Evolutionary conservation across 2,329 filamentous ascomycete species (phyloP).

Genomic region (Scedosporium boydii): DNA sequence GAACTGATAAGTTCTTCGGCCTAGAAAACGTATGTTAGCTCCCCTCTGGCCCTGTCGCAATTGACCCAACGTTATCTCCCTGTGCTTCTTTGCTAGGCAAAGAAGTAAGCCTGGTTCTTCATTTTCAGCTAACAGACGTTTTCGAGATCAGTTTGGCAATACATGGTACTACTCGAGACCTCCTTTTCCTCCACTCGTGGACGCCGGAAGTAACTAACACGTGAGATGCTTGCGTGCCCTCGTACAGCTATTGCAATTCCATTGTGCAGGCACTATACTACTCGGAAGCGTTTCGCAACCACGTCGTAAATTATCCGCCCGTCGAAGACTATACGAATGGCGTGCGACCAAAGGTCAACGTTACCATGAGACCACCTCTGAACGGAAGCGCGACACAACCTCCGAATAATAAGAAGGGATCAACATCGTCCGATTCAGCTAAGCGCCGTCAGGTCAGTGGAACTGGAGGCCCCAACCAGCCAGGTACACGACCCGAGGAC

Average conservation of each 20-base stretch:
- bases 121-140: neutral
- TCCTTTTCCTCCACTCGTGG: neutral
- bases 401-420: slow-evolving; percentile 38
- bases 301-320: slow-evolving; percentile 83
- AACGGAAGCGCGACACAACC: slow-evolving; percentile 12
- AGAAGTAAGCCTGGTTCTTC: neutral
- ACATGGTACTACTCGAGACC: slow-evolving; percentile 63
- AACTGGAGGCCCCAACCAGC: slow-evolving; percentile 46
- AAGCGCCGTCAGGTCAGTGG: slow-evolving; percentile 46
- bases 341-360: slow-evolving; percentile 42
- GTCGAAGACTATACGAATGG: slow-evolving; percentile 62
- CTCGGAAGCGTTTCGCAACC: slow-evolving; percentile 85
- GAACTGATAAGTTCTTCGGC: slow-evolving; percentile 96
- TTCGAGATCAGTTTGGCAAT: slow-evolving; percentile 69
- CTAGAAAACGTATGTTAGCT: slow-evolving; percentile 78
- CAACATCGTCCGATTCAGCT: slow-evolving; percentile 44
- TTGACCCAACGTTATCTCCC: slow-evolving; percentile 12
- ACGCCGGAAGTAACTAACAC: neutral
- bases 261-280: slow-evolving; percentile 97
- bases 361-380: slow-evolving; percentile 50
- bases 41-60: neutral
- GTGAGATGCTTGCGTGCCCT: neutral
- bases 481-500: slow-evolving; percentile 62
- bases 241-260: slow-evolving; percentile 84
- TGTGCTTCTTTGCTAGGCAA: neutral